These are phyloP conservation scores for Solanum bulbocastanum DNA, from an alignment of 257 asterid genomes.

Conservation along the genomic window DNA sequence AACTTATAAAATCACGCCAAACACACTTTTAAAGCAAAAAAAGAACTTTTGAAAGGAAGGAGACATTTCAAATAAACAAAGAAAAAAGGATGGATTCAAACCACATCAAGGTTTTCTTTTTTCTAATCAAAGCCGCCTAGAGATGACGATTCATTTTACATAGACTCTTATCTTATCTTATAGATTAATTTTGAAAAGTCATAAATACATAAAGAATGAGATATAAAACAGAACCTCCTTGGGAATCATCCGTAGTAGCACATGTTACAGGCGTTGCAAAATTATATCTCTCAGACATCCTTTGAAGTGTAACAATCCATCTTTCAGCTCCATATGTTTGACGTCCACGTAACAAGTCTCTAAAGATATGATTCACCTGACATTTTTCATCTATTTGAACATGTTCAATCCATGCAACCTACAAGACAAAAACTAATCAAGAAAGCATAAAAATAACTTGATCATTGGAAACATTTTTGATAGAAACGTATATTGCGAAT, in stretches of 20 bases:
- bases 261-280: constrained; percentile 20
- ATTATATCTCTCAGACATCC: constrained; percentile 52
- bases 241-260: constrained; percentile 21
- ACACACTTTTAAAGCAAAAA: background rate
- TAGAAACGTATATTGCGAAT: background rate
- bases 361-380: constrained; percentile 38
- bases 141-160: background rate
- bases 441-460: background rate
- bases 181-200: background rate
- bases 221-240: constrained; percentile 30
- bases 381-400: constrained; percentile 61
- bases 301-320: constrained; percentile 50
- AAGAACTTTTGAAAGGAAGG: background rate
- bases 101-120: background rate
- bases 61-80: background rate
- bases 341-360: constrained; percentile 35
- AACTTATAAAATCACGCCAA: background rate
- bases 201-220: background rate
- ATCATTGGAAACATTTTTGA: background rate
- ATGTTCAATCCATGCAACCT: constrained; percentile 82
- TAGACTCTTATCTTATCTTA: background rate
- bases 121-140: background rate
- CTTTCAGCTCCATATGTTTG: constrained; percentile 63
- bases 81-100: background rate
- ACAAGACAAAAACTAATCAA: background rate